Conservation (phyloP, 371 early-diverging fungal genomes). For the Circinella umbellata region DNA sequence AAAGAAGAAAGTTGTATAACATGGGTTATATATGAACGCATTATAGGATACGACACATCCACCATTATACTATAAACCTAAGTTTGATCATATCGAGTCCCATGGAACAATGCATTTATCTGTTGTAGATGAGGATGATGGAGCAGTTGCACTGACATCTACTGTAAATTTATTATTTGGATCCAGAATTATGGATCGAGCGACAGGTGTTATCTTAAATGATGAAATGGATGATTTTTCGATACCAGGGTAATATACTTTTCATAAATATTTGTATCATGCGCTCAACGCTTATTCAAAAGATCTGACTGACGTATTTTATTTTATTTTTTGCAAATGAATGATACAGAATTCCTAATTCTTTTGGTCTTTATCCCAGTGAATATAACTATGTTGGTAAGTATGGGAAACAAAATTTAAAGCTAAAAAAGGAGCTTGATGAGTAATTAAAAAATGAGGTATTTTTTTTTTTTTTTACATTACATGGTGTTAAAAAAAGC, state of each 20-base stretch:
- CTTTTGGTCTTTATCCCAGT: slow-evolving; percentile 85
- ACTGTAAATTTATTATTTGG: slow-evolving; percentile 97
- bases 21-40: background rate
- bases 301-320: background rate
- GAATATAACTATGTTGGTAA: slow-evolving; percentile 81
- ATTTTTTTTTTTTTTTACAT: background rate
- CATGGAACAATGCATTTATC: slow-evolving; percentile 99
- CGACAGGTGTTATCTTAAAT: slow-evolving; percentile 97
- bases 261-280: background rate
- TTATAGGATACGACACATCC: slow-evolving; percentile 41
- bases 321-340: background rate
- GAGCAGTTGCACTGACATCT: slow-evolving; percentile 91
- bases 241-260: slow-evolving; percentile 69
- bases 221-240: slow-evolving; percentile 99
- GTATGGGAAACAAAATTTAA: background rate
- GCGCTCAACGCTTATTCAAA: background rate
- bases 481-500: slow-evolving; percentile 27
- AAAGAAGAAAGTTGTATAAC: background rate
- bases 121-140: slow-evolving; percentile 84
- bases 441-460: background rate
- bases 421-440: background rate
- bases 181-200: slow-evolving; percentile 88
- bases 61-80: slow-evolving; percentile 78
- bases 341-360: slow-evolving; percentile 62
- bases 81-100: slow-evolving; percentile 77